Conservation (phyloP, 441 rosid genomes). For the Euphorbia schlechtendalii region DNA sequence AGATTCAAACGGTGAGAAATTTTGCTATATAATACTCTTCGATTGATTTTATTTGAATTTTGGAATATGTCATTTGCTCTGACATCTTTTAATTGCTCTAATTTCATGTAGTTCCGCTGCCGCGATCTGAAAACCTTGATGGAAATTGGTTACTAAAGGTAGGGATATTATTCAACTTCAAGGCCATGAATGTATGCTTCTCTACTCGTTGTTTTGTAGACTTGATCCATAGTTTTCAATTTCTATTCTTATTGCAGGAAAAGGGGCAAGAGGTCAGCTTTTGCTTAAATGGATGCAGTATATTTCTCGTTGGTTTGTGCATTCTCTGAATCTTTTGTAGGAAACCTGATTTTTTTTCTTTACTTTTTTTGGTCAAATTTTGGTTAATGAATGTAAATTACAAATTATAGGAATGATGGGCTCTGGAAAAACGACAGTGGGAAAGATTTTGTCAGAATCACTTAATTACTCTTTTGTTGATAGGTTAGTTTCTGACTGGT, state of each 20-base stretch:
- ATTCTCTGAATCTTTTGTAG: slow-evolving; percentile 7
- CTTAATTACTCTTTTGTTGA: slow-evolving; percentile 37
- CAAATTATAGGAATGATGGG: slow-evolving; percentile 46
- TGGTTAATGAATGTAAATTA: neutral
- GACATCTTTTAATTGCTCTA: neutral
- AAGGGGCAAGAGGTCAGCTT: slow-evolving; percentile 28
- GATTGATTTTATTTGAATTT: neutral
- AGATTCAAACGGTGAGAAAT: neutral
- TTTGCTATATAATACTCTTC: neutral
- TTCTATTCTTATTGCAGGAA: slow-evolving; percentile 23
- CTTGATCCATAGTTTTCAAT: neutral
- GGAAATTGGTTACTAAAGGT: slow-evolving; percentile 29
- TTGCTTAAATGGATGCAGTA: slow-evolving; percentile 25
- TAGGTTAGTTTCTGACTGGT: slow-evolving; percentile 25
- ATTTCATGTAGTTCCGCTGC: slow-evolving; percentile 15
- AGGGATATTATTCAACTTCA: neutral
- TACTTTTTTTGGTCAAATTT: neutral
- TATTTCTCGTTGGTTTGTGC: slow-evolving; percentile 44
- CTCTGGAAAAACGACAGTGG: slow-evolving; percentile 45
- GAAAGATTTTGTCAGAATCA: slow-evolving; percentile 35
- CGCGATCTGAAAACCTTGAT: slow-evolving; percentile 23
- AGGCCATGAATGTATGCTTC: too few species aligned
- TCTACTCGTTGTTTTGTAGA: neutral
- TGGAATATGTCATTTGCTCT: neutral
- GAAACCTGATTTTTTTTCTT: neutral